phyloP scores from a whole-genome alignment of 2,329 filamentous ascomycete genomes.

The Colletotrichum limetticola region DNA sequence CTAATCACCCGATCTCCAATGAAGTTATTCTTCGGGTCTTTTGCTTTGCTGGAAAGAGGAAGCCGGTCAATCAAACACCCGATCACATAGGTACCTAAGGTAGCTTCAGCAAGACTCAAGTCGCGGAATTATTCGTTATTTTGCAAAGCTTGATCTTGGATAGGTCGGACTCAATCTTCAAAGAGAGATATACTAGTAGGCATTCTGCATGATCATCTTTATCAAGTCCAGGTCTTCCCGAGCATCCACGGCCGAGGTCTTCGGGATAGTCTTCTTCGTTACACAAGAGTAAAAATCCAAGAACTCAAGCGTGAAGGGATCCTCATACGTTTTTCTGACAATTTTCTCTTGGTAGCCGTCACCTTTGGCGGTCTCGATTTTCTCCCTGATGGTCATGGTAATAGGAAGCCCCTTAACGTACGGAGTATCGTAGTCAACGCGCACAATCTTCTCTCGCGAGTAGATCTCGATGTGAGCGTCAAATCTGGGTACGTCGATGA shows the following conservation, averaged over 20 bases:
- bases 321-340: slow-evolving; percentile 56
- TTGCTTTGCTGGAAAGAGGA: too few relatives aligned
- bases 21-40: too few relatives aligned
- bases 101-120: too few relatives aligned
- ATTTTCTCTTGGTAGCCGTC: slow-evolving; percentile 48
- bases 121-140: too few relatives aligned
- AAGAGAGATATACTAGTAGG: neutral
- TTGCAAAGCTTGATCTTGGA: neutral
- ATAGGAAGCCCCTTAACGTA: slow-evolving; percentile 65
- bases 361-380: slow-evolving; percentile 40
- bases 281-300: slow-evolving; percentile 44
- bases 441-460: slow-evolving; percentile 61
- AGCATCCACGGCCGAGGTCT: slow-evolving; percentile 43
- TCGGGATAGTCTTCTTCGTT: slow-evolving; percentile 34
- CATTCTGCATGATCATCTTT: slow-evolving; percentile 38
- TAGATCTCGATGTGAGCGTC: slow-evolving; percentile 65
- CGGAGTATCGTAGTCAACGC: slow-evolving; percentile 65
- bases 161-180: neutral
- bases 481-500: slow-evolving; percentile 62
- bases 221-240: slow-evolving; percentile 43
- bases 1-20: too few relatives aligned
- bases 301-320: slow-evolving; percentile 50
- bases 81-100: too few relatives aligned
- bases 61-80: too few relatives aligned
- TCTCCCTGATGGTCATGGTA: slow-evolving; percentile 57